Evolutionary conservation across 805 yeast species (phyloP).

Genomic region (Metahyphopichia silvanorum): DNA sequence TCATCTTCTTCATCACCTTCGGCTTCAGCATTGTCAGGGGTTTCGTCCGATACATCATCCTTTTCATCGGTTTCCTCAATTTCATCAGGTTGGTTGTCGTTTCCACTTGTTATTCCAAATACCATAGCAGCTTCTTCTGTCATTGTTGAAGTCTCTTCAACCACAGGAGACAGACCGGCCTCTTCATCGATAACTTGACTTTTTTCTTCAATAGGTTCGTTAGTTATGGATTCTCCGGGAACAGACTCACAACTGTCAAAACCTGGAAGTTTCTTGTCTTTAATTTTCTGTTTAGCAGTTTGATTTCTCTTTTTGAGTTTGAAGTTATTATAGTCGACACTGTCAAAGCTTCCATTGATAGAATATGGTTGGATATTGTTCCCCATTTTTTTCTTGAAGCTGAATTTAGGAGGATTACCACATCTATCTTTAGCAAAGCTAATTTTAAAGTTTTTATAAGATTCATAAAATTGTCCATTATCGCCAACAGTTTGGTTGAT

Average conservation of each 20-base stretch:
- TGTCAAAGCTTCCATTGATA: neutral
- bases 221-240: too few relatives aligned
- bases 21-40: conserved; percentile 14
- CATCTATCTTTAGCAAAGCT: conserved; percentile 79
- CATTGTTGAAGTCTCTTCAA: conserved; percentile 13
- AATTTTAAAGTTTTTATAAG: conserved; percentile 54
- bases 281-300: conserved; percentile 4
- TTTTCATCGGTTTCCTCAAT: conserved; percentile 3
- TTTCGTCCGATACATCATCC: conserved; percentile 5
- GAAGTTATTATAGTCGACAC: conserved; percentile 1
- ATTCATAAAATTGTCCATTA: conserved; percentile 29
- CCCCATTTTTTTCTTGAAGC: conserved; percentile 40
- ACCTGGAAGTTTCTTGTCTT: conserved; percentile 7
- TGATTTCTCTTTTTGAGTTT: neutral
- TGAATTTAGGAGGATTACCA: conserved; percentile 65
- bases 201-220: too few relatives aligned
- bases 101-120: conserved; percentile 36
- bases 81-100: conserved; percentile 1
- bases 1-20: conserved; percentile 29
- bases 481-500: conserved; percentile 38
- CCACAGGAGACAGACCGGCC: neutral
- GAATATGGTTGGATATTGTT: conserved; percentile 25
- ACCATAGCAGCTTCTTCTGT: conserved; percentile 42
- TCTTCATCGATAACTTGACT: too few relatives aligned
- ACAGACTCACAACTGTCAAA: conserved; percentile 4